phyloP scores from a whole-genome alignment of 2,329 filamentous ascomycete species.

The Cladobotryum protrusum region DNA sequence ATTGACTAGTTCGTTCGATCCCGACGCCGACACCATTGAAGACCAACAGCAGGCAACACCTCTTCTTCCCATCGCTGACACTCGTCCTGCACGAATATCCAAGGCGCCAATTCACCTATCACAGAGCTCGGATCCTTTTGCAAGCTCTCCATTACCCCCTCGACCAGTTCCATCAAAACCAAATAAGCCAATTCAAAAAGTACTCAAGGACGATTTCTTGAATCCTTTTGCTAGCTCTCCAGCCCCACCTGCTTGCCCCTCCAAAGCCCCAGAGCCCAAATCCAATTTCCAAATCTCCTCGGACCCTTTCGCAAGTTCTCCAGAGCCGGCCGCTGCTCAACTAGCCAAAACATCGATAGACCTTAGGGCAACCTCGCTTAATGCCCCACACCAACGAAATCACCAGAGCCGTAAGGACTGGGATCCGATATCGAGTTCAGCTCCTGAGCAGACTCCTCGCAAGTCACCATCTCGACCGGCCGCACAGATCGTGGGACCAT shows the following conservation, averaged over 20 bases:
- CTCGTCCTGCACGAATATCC: neutral
- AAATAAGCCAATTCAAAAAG: neutral
- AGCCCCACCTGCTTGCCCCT: conserved; percentile 2
- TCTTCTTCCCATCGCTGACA: neutral
- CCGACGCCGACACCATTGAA: neutral
- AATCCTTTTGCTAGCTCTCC: conserved; percentile 33
- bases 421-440: conserved; percentile 50
- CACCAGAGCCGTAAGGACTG: conserved; percentile 1
- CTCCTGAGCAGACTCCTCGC: conserved; percentile 32
- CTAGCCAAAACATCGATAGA: neutral
- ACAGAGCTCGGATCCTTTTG: conserved; percentile 1
- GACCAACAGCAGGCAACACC: neutral
- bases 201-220: conserved; percentile 12
- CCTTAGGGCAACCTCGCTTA: conserved; percentile 4
- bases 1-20: conserved; percentile 30
- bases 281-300: neutral
- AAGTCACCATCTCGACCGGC: conserved; percentile 14
- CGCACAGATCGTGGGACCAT: conserved; percentile 6
- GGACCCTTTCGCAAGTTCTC: conserved; percentile 18
- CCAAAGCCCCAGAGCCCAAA: neutral
- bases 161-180: neutral
- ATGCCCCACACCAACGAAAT: neutral
- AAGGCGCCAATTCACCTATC: neutral
- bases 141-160: neutral
- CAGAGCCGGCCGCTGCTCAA: neutral